Evolutionary conservation across 208 protist species (phyloP).

Genomic region (Crithidia expoeki): DNA sequence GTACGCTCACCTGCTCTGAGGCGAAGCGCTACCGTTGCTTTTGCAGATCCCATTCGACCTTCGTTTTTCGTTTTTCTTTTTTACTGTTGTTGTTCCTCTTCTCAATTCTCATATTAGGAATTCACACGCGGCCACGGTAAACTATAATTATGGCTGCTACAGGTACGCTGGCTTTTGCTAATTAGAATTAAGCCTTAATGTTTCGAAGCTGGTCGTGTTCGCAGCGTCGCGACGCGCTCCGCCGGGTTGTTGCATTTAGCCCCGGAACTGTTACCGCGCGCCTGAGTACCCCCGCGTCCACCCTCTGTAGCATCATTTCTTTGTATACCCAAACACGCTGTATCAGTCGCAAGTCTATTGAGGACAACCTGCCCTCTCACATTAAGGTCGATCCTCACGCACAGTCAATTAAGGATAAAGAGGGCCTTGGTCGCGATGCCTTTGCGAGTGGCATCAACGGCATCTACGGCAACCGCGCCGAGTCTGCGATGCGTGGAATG

Average conservation of each 20-base stretch:
- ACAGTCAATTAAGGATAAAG: conserved; percentile 18
- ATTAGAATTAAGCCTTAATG: neutral
- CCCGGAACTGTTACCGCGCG: too few species aligned
- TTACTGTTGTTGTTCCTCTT: conserved; percentile 18
- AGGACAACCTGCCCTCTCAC: conserved; percentile 43
- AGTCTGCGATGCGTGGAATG: conserved; percentile 85
- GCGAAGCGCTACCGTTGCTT: too few species aligned
- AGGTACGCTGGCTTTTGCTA: too few species aligned
- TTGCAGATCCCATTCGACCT: too few species aligned
- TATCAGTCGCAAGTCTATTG: conserved; percentile 37
- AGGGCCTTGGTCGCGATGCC: conserved; percentile 32
- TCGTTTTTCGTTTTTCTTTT: conserved; percentile 3
- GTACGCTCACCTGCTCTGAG: too few species aligned
- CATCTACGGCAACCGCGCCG: conserved; percentile 76
- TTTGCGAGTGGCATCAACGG: conserved; percentile 75
- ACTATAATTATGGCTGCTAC: too few species aligned
- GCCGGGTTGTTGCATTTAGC: neutral
- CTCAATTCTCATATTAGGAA: neutral
- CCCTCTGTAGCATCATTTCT: neutral
- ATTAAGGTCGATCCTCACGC: conserved; percentile 41
- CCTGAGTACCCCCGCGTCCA: neutral
- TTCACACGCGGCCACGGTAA: too few species aligned
- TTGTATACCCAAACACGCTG: neutral
- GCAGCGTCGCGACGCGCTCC: neutral
- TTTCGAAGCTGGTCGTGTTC: neutral